phyloP scores from a whole-genome alignment of 805 yeast species.

The Wickerhamiella galacta region DNA sequence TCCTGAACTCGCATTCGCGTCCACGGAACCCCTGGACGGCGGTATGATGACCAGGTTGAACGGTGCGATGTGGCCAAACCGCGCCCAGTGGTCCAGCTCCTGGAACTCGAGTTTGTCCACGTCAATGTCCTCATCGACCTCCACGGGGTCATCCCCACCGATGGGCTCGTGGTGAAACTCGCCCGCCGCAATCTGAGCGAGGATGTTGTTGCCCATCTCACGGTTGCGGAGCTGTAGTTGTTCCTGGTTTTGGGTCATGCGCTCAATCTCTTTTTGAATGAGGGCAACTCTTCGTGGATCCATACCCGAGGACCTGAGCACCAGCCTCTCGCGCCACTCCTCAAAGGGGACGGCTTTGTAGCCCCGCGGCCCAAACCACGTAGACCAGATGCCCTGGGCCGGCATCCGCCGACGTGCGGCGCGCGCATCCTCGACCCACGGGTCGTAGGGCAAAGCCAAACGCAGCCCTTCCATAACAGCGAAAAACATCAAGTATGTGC shows the following conservation, averaged over 20 bases:
- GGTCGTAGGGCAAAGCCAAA: conserved; percentile 32
- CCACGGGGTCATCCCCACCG: not conserved
- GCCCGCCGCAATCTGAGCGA: not conserved
- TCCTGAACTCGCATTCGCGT: not conserved
- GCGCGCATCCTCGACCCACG: conserved; percentile 57
- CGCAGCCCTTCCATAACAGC: conserved; percentile 42
- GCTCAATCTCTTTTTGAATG: not conserved
- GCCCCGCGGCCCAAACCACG: conserved; percentile 56
- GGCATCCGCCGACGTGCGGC: conserved; percentile 28
- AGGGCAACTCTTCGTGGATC: not conserved
- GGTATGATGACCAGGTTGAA: conserved; percentile 2
- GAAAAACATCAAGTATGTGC: conserved; percentile 33
- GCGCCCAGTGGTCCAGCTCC: conserved; percentile 3
- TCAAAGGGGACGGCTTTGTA: conserved; percentile 32
- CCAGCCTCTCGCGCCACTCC: conserved; percentile 15
- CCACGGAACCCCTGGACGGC: not conserved
- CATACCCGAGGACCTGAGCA: not conserved
- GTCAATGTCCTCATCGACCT: conserved; percentile 3
- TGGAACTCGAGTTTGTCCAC: conserved; percentile 3
- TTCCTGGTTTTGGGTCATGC: not conserved
- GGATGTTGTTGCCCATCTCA: not conserved
- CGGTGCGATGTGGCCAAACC: not conserved
- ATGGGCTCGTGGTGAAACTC: conserved; percentile 1
- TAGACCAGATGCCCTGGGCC: conserved; percentile 13
- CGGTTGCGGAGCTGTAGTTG: not conserved